Conservation (phyloP, 305 asterid species). For the Fraxinus dipetala region DNA sequence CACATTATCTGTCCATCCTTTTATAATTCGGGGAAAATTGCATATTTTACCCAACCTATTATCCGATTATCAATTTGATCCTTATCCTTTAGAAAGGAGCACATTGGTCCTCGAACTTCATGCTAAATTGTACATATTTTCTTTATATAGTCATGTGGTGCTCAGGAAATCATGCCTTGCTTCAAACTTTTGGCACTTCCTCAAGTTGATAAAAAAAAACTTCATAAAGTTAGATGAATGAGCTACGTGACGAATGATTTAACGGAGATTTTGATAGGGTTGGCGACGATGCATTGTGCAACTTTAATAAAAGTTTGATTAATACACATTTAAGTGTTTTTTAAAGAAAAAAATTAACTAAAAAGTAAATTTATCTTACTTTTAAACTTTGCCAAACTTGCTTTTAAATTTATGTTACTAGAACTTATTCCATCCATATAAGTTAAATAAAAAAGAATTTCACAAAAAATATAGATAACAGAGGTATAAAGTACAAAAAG, state of each 20-base stretch:
- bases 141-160: background rate
- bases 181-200: background rate
- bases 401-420: background rate
- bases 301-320: background rate
- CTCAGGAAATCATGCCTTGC: background rate
- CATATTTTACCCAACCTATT: background rate
- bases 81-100: background rate
- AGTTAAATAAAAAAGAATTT: background rate
- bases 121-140: background rate
- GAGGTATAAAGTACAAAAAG: background rate
- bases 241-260: background rate
- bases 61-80: background rate
- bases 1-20: background rate
- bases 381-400: background rate
- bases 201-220: background rate
- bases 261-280: background rate
- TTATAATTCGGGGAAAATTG: background rate
- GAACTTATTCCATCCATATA: background rate
- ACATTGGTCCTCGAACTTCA: background rate
- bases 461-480: no score
- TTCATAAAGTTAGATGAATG: background rate
- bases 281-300: background rate
- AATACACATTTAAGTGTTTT: background rate
- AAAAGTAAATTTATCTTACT: background rate
- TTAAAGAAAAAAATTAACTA: background rate